Evolutionary conservation across 129 eudicot genomes (phyloP).

Genomic region (Daucus carota): DH1_v3.0 NC_030381.2:55339001-55339500

Average conservation of each 20-base stretch:
- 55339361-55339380: background rate
- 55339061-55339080: slow-evolving; percentile 81
- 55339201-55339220: slow-evolving; percentile 53
- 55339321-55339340: slow-evolving; percentile 79
- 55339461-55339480: background rate
- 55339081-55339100: slow-evolving; percentile 71
- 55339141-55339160: slow-evolving; percentile 73
- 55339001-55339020: background rate
- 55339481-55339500: background rate
- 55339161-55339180: slow-evolving; percentile 58
- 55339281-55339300: slow-evolving; percentile 88
- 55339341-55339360: slow-evolving; percentile 74
- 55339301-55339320: slow-evolving; percentile 67
- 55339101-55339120: slow-evolving; percentile 68
- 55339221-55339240: slow-evolving; percentile 55
- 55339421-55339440: background rate
- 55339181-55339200: slow-evolving; percentile 81
- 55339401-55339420: background rate
- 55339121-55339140: slow-evolving; percentile 57
- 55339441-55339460: background rate
- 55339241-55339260: slow-evolving; percentile 64
- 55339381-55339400: background rate
- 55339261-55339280: slow-evolving; percentile 83
- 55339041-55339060: slow-evolving; percentile 47
- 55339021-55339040: background rate